phyloP scores from a whole-genome alignment of 139 green algal genomes.

The Chara braunii region DNA sequence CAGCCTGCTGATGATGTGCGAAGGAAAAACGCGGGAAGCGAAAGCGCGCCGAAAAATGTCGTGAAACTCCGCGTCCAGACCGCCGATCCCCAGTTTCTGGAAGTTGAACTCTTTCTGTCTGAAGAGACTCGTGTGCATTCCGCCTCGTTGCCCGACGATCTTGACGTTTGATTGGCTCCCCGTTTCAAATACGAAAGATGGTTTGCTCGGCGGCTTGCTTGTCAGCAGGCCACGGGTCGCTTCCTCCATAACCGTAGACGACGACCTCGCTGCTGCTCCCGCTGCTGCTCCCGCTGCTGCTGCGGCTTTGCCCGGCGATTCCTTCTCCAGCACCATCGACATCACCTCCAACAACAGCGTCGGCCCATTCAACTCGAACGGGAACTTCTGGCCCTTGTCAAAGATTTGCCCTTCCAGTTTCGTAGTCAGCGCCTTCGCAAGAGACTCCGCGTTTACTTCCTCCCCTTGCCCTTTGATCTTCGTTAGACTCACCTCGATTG shows the following conservation, averaged over 20 bases:
- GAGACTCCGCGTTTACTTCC: background rate
- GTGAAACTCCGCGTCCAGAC: slow-evolving; percentile 83
- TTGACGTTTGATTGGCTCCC: slow-evolving; percentile 38
- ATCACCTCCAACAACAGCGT: slow-evolving; percentile 51
- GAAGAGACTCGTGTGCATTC: slow-evolving; percentile 64
- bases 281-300: slow-evolving; percentile 45
- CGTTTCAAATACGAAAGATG: slow-evolving; percentile 46
- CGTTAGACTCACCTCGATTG: background rate
- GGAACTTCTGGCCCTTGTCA: slow-evolving; percentile 61
- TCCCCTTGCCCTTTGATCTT: background rate
- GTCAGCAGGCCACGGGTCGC: background rate
- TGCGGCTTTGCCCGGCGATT: background rate
- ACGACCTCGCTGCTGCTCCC: background rate
- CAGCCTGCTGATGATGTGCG: slow-evolving; percentile 54
- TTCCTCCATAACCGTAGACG: background rate
- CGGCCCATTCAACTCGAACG: slow-evolving; percentile 76
- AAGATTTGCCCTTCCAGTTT: slow-evolving; percentile 49
- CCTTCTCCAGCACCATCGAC: slow-evolving; percentile 15
- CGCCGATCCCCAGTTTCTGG: slow-evolving; percentile 92
- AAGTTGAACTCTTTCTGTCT: slow-evolving; percentile 93
- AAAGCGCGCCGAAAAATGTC: slow-evolving; percentile 97
- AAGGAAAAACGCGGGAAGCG: slow-evolving; percentile 84
- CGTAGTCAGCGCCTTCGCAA: background rate
- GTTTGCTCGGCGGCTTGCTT: background rate
- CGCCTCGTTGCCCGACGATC: slow-evolving; percentile 48